Evolutionary conservation across 179 eudicot genomes (phyloP).

Genomic region (Beta lomatogona): DNA sequence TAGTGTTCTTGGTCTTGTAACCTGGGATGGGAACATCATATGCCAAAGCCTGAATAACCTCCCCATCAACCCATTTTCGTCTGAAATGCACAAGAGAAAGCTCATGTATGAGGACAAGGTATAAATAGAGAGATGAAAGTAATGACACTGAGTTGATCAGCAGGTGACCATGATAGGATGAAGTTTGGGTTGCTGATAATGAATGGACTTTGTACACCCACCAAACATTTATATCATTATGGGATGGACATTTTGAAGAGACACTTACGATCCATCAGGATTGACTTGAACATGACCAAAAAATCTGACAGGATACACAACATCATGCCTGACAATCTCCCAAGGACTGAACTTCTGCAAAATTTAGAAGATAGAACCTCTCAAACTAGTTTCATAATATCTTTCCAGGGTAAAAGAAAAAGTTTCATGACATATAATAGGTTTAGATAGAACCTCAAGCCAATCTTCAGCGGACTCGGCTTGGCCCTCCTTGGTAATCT

Average conservation of each 20-base stretch:
- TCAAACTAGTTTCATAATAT: slow-evolving; percentile 4
- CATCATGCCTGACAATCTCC: slow-evolving; percentile 95
- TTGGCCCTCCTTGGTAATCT: slow-evolving; percentile 77
- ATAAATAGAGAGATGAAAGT: background rate
- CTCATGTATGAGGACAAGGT: background rate
- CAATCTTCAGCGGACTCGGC: slow-evolving; percentile 92
- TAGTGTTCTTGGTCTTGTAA: slow-evolving; percentile 91
- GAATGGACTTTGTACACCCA: background rate
- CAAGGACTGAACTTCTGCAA: slow-evolving; percentile 97
- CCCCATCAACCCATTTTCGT: slow-evolving; percentile 95
- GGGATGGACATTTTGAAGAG: slow-evolving; percentile 5
- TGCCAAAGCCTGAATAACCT: slow-evolving; percentile 86
- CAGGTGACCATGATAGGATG: background rate
- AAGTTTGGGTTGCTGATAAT: background rate
- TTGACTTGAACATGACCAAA: slow-evolving; percentile 87
- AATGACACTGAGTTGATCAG: background rate
- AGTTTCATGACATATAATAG: background rate
- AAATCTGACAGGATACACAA: slow-evolving; percentile 86
- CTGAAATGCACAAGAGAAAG: slow-evolving; percentile 42
- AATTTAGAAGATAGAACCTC: slow-evolving; percentile 14
- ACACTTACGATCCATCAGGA: slow-evolving; percentile 83
- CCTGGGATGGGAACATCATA: slow-evolving; percentile 99
- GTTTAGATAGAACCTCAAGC: slow-evolving; percentile 71
- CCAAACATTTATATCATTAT: background rate
- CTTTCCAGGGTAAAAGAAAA: background rate